Evolutionary conservation across 805 yeast genomes (phyloP).

Genomic region (Saturnispora serradocipensis): DNA sequence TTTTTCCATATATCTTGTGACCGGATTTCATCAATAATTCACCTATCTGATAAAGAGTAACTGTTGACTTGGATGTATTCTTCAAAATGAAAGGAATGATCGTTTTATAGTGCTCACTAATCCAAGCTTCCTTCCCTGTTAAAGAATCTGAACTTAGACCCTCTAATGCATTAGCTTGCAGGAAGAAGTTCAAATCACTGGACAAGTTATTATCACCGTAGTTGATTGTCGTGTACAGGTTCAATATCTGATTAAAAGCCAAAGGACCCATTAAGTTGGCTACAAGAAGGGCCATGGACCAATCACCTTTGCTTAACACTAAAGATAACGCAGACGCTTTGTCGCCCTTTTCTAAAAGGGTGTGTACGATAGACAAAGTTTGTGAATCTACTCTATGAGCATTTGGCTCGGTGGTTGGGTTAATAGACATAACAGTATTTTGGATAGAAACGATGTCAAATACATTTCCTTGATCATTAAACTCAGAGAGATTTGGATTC

Average conservation of each 20-base stretch:
- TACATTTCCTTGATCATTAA: conserved; percentile 2
- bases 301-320: conserved; percentile 57
- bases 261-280: conserved; percentile 59
- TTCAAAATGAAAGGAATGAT: conserved; percentile 25
- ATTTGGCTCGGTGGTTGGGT: conserved; percentile 16
- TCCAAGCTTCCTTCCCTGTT: conserved; percentile 21
- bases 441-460: conserved; percentile 17
- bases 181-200: conserved; percentile 24
- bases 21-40: conserved; percentile 29
- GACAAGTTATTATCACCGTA: conserved; percentile 19
- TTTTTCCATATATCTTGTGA: conserved; percentile 31
- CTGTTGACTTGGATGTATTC: conserved; percentile 19
- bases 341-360: conserved; percentile 50
- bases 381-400: conserved; percentile 18
- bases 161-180: conserved; percentile 16
- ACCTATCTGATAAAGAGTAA: conserved; percentile 27
- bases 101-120: conserved; percentile 22
- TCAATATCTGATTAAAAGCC: conserved; percentile 36
- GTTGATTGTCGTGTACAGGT: conserved; percentile 21
- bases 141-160: conserved; percentile 16
- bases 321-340: conserved; percentile 54
- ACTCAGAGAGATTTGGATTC: conserved; percentile 32
- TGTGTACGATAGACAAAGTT: conserved; percentile 24
- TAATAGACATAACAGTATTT: conserved; percentile 8
- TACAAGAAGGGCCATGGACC: conserved; percentile 68